Evolutionary conservation across 306 rosid genomes (phyloP).

Genomic region (Coriaria nepalensis): DNA sequence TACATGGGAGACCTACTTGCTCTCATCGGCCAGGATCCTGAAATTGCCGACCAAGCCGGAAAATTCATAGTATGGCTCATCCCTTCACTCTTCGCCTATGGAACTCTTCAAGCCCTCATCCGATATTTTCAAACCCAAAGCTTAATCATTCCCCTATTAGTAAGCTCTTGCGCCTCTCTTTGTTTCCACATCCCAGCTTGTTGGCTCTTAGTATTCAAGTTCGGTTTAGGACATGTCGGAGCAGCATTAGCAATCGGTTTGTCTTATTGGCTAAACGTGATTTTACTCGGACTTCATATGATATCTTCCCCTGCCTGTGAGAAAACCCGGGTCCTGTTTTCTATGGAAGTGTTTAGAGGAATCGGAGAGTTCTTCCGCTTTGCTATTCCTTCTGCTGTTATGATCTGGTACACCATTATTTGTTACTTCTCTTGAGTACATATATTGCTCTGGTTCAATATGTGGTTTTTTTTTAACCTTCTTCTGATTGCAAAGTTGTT

Average conservation of each 20-base stretch:
- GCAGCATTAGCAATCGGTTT: slow-evolving; percentile 60
- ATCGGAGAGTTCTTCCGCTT: slow-evolving; percentile 43
- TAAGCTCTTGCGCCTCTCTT: slow-evolving; percentile 29
- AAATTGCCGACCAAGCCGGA: slow-evolving; percentile 56
- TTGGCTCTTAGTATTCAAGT: slow-evolving; percentile 58
- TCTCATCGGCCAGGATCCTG: slow-evolving; percentile 65
- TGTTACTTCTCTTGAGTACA: too few relatives aligned
- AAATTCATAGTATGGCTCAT: slow-evolving; percentile 43
- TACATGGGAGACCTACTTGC: slow-evolving; percentile 40
- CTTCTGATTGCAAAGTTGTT: too few relatives aligned
- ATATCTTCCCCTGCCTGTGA: slow-evolving; percentile 27
- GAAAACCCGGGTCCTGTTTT: too few relatives aligned
- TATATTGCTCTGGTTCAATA: too few relatives aligned
- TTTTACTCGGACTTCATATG: slow-evolving; percentile 41
- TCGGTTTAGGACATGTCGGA: slow-evolving; percentile 36
- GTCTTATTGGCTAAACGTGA: slow-evolving; percentile 56
- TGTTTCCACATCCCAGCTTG: slow-evolving; percentile 42
- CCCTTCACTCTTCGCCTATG: slow-evolving; percentile 63
- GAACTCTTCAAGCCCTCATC: slow-evolving; percentile 45
- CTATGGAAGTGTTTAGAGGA: slow-evolving; percentile 41
- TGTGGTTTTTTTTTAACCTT: too few relatives aligned
- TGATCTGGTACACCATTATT: too few relatives aligned
- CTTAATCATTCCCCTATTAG: slow-evolving; percentile 42
- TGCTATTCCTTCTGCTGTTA: slow-evolving; percentile 61
- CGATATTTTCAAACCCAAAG: slow-evolving; percentile 62